Conservation (phyloP, 345 rosid species). For the Firmiana major region DNA sequence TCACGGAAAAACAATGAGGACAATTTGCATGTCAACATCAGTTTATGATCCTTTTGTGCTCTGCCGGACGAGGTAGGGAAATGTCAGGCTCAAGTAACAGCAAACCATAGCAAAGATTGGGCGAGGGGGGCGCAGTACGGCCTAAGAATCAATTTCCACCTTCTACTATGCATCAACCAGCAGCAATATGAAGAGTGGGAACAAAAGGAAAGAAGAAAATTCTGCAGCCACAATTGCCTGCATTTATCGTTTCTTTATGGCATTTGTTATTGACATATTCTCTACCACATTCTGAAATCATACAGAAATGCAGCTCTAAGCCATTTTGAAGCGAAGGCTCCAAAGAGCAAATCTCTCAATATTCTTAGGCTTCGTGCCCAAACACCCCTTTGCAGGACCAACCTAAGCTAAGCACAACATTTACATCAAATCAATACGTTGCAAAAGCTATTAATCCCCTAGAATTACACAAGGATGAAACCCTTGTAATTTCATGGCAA, state of each 20-base stretch:
- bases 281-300: not conserved
- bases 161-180: not conserved
- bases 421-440: not conserved
- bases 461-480: conserved; percentile 1
- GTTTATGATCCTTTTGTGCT: not conserved
- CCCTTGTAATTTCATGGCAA: not conserved
- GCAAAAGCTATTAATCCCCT: not conserved
- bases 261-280: not conserved
- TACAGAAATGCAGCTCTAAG: not conserved
- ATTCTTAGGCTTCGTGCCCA: not conserved
- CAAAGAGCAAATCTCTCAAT: not conserved
- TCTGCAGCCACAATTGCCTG: not conserved
- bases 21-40: not conserved
- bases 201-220: not conserved
- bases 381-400: not conserved
- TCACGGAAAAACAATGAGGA: not conserved
- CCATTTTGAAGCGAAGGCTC: not conserved
- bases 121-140: not conserved
- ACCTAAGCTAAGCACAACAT: not conserved
- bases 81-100: not conserved
- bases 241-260: not conserved
- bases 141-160: not conserved
- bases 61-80: not conserved
- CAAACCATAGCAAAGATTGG: not conserved
- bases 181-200: not conserved